Conservation (phyloP, 1,284 basidiomycete genomes). For the Trichosporon sp. region DNA sequence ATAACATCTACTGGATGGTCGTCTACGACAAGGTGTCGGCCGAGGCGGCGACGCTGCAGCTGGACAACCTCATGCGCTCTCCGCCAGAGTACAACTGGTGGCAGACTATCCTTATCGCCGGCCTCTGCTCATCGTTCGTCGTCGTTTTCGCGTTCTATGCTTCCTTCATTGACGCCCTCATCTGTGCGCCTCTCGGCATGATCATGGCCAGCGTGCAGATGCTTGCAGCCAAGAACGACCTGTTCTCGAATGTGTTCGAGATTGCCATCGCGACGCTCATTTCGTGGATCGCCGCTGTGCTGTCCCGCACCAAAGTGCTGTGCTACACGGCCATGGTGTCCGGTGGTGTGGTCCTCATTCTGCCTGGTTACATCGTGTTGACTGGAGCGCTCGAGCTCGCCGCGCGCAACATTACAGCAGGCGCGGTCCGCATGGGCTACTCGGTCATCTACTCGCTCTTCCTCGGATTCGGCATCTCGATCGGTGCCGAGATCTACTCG, state of each 20-base stretch:
- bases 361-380: slow-evolving; percentile 79
- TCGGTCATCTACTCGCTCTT: slow-evolving; percentile 65
- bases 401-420: slow-evolving; percentile 71
- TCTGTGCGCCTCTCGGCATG: slow-evolving; percentile 76
- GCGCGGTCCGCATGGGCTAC: slow-evolving; percentile 83
- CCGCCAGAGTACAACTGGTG: slow-evolving; percentile 66
- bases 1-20: slow-evolving; percentile 81
- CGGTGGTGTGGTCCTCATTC: slow-evolving; percentile 80
- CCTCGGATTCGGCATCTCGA: slow-evolving; percentile 79
- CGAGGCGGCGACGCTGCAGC: slow-evolving; percentile 70
- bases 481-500: slow-evolving; percentile 70
- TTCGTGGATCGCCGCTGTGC: slow-evolving; percentile 73
- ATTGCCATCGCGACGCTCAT: slow-evolving; percentile 59
- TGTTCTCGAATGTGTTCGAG: slow-evolving; percentile 78
- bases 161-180: slow-evolving; percentile 73
- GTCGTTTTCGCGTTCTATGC: slow-evolving; percentile 58
- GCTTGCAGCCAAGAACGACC: slow-evolving; percentile 72
- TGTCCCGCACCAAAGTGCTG: slow-evolving; percentile 70
- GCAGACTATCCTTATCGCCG: slow-evolving; percentile 74
- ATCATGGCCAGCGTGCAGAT: slow-evolving; percentile 76
- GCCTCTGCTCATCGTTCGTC: slow-evolving; percentile 78
- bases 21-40: slow-evolving; percentile 85
- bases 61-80: slow-evolving; percentile 73
- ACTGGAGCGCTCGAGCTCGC: slow-evolving; percentile 79
- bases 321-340: slow-evolving; percentile 87